Evolutionary conservation across 2,329 filamentous ascomycete genomes (phyloP).

Genomic region (Orbilia javanica): DNA sequence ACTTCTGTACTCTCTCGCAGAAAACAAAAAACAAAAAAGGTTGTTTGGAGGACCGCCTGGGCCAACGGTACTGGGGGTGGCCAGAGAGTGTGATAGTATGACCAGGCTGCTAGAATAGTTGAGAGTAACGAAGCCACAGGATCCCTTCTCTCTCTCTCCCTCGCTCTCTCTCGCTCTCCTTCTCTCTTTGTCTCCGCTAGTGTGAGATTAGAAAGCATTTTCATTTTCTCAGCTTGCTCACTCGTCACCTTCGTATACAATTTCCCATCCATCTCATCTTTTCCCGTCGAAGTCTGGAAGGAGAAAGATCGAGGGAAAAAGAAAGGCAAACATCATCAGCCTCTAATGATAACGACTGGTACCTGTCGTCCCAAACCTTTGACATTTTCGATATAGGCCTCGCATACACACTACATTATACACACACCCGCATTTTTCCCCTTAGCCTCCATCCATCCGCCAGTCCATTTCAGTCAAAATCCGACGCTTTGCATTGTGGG

Average conservation of each 20-base stretch:
- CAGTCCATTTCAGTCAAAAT: constrained; percentile 24
- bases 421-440: constrained; percentile 13
- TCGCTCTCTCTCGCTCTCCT: not conserved
- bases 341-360: constrained; percentile 35
- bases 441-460: constrained; percentile 25
- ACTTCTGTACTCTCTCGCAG: constrained; percentile 33
- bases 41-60: constrained; percentile 27
- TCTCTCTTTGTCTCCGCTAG: constrained; percentile 11
- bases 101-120: constrained; percentile 54
- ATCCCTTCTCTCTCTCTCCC: constrained; percentile 8
- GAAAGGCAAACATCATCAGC: not conserved
- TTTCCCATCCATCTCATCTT: constrained; percentile 13
- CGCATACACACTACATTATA: not conserved
- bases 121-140: constrained; percentile 52
- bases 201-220: constrained; percentile 37
- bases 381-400: constrained; percentile 21
- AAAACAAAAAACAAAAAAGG: constrained; percentile 1
- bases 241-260: constrained; percentile 15
- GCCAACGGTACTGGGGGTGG: constrained; percentile 31
- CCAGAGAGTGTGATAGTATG: constrained; percentile 55
- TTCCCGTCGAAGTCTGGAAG: constrained; percentile 5
- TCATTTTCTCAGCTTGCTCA: constrained; percentile 23
- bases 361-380: constrained; percentile 44
- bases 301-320: not conserved
- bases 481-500: constrained; percentile 25